Percentiles rank a stretch among this genome's conserved stretches.
phyloP scores from a whole-genome alignment of 2,329 filamentous ascomycete genomes.

The Akanthomyces dipterigenus region DNA sequence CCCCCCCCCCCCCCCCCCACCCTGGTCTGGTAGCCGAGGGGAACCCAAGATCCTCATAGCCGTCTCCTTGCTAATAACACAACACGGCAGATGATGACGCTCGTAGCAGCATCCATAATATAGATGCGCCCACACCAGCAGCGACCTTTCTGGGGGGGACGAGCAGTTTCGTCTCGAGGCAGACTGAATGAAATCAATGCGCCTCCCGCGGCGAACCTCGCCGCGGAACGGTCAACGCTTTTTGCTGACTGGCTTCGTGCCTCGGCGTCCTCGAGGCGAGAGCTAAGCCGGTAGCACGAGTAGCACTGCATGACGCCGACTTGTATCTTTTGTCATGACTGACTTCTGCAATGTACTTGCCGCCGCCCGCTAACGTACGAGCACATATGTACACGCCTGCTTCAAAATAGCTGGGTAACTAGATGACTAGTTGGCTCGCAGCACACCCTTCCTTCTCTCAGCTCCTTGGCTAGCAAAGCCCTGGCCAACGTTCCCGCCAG shows the following conservation, averaged over 20 bases:
- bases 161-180: neutral
- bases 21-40: neutral
- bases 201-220: neutral
- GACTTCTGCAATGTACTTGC: neutral
- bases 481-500: too few relatives aligned
- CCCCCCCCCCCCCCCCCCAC: too few relatives aligned
- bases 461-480: neutral
- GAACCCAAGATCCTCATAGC: neutral
- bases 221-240: neutral
- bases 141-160: neutral
- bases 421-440: neutral
- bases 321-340: neutral
- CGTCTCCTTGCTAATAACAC: neutral
- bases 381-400: neutral
- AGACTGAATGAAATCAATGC: neutral
- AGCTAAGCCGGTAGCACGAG: neutral
- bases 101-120: neutral
- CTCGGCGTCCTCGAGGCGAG: neutral
- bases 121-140: neutral
- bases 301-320: neutral
- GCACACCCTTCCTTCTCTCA: neutral
- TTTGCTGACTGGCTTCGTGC: neutral
- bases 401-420: too few relatives aligned
- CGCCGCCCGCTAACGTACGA: neutral
- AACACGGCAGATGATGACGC: neutral